phyloP scores from a whole-genome alignment of 306 rosid species.

The Ziziphus jujuba region DNA sequence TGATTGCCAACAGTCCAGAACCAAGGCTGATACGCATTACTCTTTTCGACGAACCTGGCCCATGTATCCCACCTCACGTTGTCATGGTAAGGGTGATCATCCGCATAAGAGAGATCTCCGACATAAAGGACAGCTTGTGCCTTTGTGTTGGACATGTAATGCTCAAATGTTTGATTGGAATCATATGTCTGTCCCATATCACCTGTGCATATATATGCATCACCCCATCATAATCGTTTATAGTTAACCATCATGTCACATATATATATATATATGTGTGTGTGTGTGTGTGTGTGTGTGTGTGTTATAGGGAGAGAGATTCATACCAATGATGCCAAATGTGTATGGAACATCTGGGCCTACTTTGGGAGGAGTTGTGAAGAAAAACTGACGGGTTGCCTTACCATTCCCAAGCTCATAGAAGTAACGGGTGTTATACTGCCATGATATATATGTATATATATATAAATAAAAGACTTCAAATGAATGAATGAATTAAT shows the following conservation, averaged over 20 bases:
- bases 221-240: not conserved
- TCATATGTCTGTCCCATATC: conserved; percentile 88
- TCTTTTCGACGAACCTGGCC: conserved; percentile 80
- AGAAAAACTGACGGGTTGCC: not conserved
- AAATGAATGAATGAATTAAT: too few species aligned
- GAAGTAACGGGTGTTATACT: conserved; percentile 6
- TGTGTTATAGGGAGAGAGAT: not conserved
- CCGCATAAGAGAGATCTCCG: conserved; percentile 88
- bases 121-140: conserved; percentile 60
- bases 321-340: conserved; percentile 18
- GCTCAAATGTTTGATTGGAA: conserved; percentile 70
- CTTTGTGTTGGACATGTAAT: conserved; percentile 59
- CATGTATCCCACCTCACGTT: conserved; percentile 77
- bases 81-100: conserved; percentile 62
- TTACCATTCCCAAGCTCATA: conserved; percentile 14
- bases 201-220: conserved; percentile 33
- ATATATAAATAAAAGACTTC: not conserved
- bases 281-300: not conserved
- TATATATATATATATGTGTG: not conserved
- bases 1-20: conserved; percentile 92
- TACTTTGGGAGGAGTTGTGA: conserved; percentile 17
- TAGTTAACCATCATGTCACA: not conserved
- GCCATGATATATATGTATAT: not conserved
- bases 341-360: conserved; percentile 22
- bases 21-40: conserved; percentile 94